Evolutionary conservation across 768 basidiomycete genomes (phyloP).

Genomic region (Rhizopogon sp.): DNA sequence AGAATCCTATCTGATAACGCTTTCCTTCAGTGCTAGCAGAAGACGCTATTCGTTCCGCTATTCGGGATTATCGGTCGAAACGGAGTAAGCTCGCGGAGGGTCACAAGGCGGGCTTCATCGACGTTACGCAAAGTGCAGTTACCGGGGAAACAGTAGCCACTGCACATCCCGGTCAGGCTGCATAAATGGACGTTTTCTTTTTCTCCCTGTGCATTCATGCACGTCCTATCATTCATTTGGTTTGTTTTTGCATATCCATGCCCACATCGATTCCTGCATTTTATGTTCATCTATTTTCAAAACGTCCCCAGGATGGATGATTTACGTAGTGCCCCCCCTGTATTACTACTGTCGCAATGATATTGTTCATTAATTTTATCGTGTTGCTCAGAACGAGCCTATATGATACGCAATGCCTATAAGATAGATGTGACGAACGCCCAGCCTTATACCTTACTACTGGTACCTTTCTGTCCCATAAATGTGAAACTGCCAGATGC

Average conservation of each 20-base stretch:
- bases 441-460: conserved; percentile 14
- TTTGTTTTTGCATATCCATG: conserved; percentile 1
- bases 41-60: conserved; percentile 97
- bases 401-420: neutral
- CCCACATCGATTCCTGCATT: conserved; percentile 7
- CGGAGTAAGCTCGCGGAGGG: conserved; percentile 47
- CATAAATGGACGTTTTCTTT: conserved; percentile 5
- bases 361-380: conserved; percentile 1
- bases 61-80: conserved; percentile 92
- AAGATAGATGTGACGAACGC: neutral
- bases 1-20: conserved; percentile 16
- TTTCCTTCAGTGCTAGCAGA: conserved; percentile 80
- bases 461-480: conserved; percentile 50
- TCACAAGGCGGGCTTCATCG: conserved; percentile 61
- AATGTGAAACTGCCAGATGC: conserved; percentile 81
- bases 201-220: neutral
- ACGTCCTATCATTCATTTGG: neutral
- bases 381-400: neutral
- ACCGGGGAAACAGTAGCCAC: conserved; percentile 52
- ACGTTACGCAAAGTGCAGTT: conserved; percentile 56
- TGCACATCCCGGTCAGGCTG: conserved; percentile 39
- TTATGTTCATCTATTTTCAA: conserved; percentile 15
- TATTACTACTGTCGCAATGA: conserved; percentile 4
- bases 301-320: neutral
- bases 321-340: neutral